A percentile compares a stretch with the other conserved stretches of the same genome.
Conservation (phyloP, 2,329 filamentous ascomycete species). For the Corinectria fuckeliana region DNA sequence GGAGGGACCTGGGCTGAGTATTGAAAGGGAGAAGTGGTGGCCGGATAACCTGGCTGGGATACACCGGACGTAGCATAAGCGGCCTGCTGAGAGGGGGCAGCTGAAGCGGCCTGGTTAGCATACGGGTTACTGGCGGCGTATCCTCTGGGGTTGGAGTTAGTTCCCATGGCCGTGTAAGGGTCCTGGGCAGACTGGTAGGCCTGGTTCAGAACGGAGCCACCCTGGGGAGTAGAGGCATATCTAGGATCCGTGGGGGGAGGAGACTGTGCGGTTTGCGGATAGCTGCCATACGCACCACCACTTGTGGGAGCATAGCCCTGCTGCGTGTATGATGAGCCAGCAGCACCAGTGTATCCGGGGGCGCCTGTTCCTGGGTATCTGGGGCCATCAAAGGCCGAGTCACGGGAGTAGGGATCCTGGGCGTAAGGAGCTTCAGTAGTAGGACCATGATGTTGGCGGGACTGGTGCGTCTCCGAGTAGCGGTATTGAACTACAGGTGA, state of each 20-base stretch:
- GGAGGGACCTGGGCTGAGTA: conserved; percentile 47
- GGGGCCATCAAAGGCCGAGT: conserved; percentile 50
- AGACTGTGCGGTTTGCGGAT: conserved; percentile 43
- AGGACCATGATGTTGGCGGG: conserved; percentile 57
- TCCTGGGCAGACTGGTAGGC: conserved; percentile 42
- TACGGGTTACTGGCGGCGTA: conserved; percentile 43
- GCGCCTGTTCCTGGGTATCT: conserved; percentile 60
- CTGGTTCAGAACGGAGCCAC: conserved; percentile 41
- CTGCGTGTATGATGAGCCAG: conserved; percentile 44
- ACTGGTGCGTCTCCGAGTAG: conserved; percentile 59
- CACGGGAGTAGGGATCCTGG: conserved; percentile 47
- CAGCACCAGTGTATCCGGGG: conserved; percentile 56
- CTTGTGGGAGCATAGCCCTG: conserved; percentile 40
- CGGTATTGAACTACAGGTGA: conserved; percentile 63
- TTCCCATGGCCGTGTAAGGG: conserved; percentile 46
- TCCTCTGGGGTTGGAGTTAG: conserved; percentile 43
- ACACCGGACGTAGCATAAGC: conserved; percentile 43
- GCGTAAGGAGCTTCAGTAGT: conserved; percentile 50
- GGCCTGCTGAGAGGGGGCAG: conserved; percentile 41
- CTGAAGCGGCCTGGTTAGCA: conserved; percentile 40
- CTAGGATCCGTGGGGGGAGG: conserved; percentile 43
- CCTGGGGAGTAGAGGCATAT: conserved; percentile 39
- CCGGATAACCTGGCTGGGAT: conserved; percentile 42
- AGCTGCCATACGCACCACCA: conserved; percentile 42
- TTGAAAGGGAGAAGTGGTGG: conserved; percentile 40